Conservation (phyloP, 108 stramenopile species). For the Chaetoceros tenuissimus region DNA sequence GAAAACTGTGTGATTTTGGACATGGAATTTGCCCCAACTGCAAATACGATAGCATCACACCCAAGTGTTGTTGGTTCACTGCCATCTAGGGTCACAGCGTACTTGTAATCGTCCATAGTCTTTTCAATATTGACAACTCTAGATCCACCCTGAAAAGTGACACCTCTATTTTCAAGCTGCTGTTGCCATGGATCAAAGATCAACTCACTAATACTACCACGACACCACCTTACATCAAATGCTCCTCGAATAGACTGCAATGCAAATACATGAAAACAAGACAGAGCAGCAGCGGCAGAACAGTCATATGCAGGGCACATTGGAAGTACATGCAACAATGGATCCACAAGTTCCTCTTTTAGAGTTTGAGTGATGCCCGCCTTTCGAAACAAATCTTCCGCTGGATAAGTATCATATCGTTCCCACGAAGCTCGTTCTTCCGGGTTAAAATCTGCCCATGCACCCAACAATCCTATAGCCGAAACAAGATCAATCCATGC, state of each 20-base stretch:
- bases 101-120: slow-evolving; percentile 2
- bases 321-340: slow-evolving; percentile 72
- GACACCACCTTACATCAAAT: slow-evolving; percentile 79
- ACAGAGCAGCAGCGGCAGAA: slow-evolving; percentile 77
- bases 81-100: slow-evolving; percentile 1
- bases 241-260: slow-evolving; percentile 75
- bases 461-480: slow-evolving; percentile 53
- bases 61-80: slow-evolving; percentile 25
- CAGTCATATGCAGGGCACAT: slow-evolving; percentile 80
- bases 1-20: slow-evolving; percentile 33
- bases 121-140: slow-evolving; percentile 45
- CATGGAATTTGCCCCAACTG: slow-evolving; percentile 60
- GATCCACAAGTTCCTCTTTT: slow-evolving; percentile 61
- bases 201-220: slow-evolving; percentile 55
- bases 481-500: slow-evolving; percentile 37
- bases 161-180: slow-evolving; percentile 34
- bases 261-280: slow-evolving; percentile 84
- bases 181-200: slow-evolving; percentile 71
- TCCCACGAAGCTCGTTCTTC: slow-evolving; percentile 57
- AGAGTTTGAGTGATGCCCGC: slow-evolving; percentile 51
- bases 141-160: slow-evolving; percentile 39
- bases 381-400: slow-evolving; percentile 49
- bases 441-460: slow-evolving; percentile 78
- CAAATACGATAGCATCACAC: slow-evolving; percentile 70
- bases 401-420: slow-evolving; percentile 58